Evolutionary conservation across 352 stramenopile species (phyloP), one percentile per base, ranked within the genome.

Genomic region (Globisporangium lucens): DNA sequence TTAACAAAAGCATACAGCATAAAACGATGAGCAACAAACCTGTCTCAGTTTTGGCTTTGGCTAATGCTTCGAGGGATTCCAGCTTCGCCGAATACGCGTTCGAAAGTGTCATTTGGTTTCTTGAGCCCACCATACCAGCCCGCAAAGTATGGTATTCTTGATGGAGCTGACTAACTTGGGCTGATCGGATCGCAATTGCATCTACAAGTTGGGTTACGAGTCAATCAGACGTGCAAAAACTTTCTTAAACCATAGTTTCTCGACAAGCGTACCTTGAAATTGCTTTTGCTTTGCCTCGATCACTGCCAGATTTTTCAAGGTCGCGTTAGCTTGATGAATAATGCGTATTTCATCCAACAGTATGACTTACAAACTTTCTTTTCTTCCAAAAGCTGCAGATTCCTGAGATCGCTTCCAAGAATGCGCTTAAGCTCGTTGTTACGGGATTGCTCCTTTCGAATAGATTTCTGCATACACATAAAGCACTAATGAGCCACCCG

Each of bases 341-440:
- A 53, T 47, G 47, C 17, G 35, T 1, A 41, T 59, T 43, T 2
- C 22, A 43, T 38, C 24, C 0, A 72, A 7, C 29, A 51, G 24
- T 6, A 43, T 15, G 17, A 22, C 52, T 35, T 66, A 89, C 84
- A 72, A 6, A 66, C 75, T 60, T 80, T 70, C 24, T 78, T 85
- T 51, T 79, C 79, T 66, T 86, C 80, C 2, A 89, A 64, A 0
- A 30, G 56, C 15, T 74, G 62, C 8, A 92, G 56, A 24, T 83
- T 68, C 43, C 62, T 68, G 5, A 68, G 63, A 29, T 89, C 65
- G 15, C 35, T 61, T 12, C 56, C 58, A 66, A 80, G 29, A n/a
- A 67, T 59, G 4, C 36, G 43, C 47, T 75, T 75, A 13, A 89
- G 61, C 56, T 64, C 59, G 10, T 75, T 82, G 55, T 75, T 85